These are phyloP conservation scores for Balansia obtecta DNA, from an alignment of 2,329 filamentous ascomycete species.

Conservation along the genomic window DNA sequence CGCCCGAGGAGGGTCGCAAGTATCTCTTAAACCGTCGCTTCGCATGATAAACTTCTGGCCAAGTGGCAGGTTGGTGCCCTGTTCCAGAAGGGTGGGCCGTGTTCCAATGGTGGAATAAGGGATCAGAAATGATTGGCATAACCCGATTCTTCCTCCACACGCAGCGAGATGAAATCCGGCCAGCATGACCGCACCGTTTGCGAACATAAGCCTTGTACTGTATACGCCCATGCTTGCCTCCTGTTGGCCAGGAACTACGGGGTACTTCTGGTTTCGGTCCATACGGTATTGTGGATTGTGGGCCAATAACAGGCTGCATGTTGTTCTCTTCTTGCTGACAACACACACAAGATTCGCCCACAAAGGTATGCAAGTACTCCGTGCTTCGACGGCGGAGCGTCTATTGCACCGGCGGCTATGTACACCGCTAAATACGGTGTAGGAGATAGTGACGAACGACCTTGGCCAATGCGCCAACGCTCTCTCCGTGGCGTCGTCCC, in stretches of 20 bases:
- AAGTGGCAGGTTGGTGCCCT: neutral
- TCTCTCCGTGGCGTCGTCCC: neutral
- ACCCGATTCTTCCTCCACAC: neutral
- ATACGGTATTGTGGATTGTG: neutral
- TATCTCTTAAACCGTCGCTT: neutral
- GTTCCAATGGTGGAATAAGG: neutral
- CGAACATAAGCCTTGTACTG: neutral
- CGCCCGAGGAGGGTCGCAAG: neutral
- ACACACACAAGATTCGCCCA: too few species aligned
- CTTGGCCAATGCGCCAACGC: neutral
- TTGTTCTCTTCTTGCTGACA: too few species aligned
- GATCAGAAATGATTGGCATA: neutral
- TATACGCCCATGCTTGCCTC: neutral
- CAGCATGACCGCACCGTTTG: neutral
- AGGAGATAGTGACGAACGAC: neutral
- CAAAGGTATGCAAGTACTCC: neutral
- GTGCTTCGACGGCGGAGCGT: neutral
- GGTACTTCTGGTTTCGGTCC: neutral
- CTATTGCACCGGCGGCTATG: neutral
- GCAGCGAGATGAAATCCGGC: neutral
- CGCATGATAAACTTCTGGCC: neutral
- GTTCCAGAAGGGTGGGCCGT: conserved; percentile 1
- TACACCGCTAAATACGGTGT: neutral
- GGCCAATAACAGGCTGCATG: too few species aligned
- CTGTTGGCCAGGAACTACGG: neutral